phyloP scores from a whole-genome alignment of 148 eudicot genomes.

The Dysphania ambrosioides region DNA sequence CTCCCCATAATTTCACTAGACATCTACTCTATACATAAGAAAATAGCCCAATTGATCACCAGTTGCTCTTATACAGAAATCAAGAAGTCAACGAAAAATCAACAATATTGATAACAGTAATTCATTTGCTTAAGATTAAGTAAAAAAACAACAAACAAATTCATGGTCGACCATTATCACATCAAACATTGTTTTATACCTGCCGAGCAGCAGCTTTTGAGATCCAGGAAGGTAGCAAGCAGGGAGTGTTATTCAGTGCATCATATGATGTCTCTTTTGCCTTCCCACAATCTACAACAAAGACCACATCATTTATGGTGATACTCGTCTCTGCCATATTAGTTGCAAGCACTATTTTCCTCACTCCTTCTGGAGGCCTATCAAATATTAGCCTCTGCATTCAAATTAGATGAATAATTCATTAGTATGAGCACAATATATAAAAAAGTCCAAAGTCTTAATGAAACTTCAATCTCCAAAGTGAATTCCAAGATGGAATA shows the following conservation, averaged over 20 bases:
- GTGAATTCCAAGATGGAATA: not conserved
- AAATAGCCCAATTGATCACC: too few species aligned
- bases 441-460: constrained; percentile 4
- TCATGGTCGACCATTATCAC: not conserved
- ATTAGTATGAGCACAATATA: constrained; percentile 10
- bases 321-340: constrained; percentile 99
- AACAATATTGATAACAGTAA: not conserved
- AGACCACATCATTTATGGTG: constrained; percentile 95
- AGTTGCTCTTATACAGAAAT: not conserved
- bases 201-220: constrained; percentile 97
- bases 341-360: constrained; percentile 96
- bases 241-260: constrained; percentile 95
- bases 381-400: constrained; percentile 85
- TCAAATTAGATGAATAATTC: constrained; percentile 20
- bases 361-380: constrained; percentile 83
- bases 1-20: too few species aligned
- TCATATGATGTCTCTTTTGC: constrained; percentile 99
- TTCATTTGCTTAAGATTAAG: not conserved
- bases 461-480: too few species aligned
- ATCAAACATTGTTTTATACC: constrained; percentile 35
- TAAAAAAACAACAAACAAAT: not conserved
- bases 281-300: constrained; percentile 97
- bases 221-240: constrained; percentile 97
- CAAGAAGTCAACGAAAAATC: not conserved
- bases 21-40: too few species aligned